phyloP scores from a whole-genome alignment of 2,329 filamentous ascomycete genomes.

The Clarireedia paspali region DNA sequence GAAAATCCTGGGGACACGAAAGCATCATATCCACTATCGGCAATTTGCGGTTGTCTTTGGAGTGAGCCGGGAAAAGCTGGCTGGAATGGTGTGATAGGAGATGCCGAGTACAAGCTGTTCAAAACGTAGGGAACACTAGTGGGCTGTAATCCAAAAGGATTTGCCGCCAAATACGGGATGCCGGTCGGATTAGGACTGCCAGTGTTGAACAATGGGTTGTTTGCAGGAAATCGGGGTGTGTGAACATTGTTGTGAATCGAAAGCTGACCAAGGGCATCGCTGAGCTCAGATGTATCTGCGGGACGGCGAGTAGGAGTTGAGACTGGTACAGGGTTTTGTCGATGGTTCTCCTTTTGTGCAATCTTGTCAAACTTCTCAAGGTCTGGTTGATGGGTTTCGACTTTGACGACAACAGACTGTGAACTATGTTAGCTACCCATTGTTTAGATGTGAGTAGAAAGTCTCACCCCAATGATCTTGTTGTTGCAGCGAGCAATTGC shows the following conservation, averaged over 20 bases:
- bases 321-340: not conserved
- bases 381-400: constrained; percentile 12
- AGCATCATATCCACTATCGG: not conserved
- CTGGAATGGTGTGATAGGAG: constrained; percentile 2
- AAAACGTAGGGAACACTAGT: constrained; percentile 4
- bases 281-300: not conserved
- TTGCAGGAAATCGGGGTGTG: constrained; percentile 4
- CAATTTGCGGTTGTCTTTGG: not conserved
- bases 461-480: constrained; percentile 17
- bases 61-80: not conserved
- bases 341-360: not conserved
- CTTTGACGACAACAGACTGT: constrained; percentile 9
- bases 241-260: constrained; percentile 5
- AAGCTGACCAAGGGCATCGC: constrained; percentile 6
- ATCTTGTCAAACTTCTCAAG: not conserved
- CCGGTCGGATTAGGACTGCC: constrained; percentile 5
- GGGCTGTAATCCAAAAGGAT: constrained; percentile 2
- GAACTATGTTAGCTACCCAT: not conserved
- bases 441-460: not conserved
- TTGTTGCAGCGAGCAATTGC: constrained; percentile 37
- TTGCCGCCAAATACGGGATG: constrained; percentile 8
- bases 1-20: not conserved
- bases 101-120: constrained; percentile 7
- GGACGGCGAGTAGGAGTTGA: constrained; percentile 12
- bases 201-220: not conserved